Evolutionary conservation across 139 green algal genomes (phyloP).

Genomic region (Chlorella sp.): DNA sequence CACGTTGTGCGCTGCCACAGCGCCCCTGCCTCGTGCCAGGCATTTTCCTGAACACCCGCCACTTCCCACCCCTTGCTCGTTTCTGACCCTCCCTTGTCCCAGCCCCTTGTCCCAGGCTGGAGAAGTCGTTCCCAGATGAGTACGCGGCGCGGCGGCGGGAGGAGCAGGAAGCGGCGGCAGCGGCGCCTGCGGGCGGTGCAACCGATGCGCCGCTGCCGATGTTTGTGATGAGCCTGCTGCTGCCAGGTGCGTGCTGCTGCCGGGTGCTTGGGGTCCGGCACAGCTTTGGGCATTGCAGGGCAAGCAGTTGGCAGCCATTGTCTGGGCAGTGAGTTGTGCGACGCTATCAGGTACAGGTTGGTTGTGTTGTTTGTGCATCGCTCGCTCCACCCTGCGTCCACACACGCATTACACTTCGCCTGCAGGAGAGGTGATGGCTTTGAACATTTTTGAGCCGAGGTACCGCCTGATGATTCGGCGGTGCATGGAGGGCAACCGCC

Average conservation of each 20-base stretch:
- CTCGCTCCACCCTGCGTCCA: too few species aligned
- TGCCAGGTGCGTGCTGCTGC: slow-evolving; percentile 80
- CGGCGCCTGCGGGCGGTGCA: background rate
- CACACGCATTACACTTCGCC: background rate
- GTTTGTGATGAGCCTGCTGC: slow-evolving; percentile 90
- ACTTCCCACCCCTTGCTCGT: background rate
- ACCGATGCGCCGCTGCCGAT: slow-evolving; percentile 66
- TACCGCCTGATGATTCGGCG: slow-evolving; percentile 92
- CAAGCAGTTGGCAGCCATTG: too few species aligned
- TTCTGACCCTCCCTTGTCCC: background rate
- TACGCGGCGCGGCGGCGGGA: slow-evolving; percentile 23
- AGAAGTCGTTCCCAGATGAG: slow-evolving; percentile 14
- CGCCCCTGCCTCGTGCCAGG: slow-evolving; percentile 54
- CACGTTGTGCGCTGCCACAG: too few species aligned
- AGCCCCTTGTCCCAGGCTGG: too few species aligned
- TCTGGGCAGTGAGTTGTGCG: too few species aligned
- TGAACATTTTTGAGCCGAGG: slow-evolving; percentile 97
- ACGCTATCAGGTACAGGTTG: too few species aligned
- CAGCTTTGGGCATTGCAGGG: too few species aligned
- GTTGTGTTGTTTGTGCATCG: too few species aligned
- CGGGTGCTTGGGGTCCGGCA: too few species aligned
- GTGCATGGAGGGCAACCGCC: slow-evolving; percentile 74
- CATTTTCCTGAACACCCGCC: too few species aligned
- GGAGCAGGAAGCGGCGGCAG: slow-evolving; percentile 28
- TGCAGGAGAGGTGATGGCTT: slow-evolving; percentile 77